Conservation (phyloP, 1,284 basidiomycete species). For the Tilletia horrida region DNA sequence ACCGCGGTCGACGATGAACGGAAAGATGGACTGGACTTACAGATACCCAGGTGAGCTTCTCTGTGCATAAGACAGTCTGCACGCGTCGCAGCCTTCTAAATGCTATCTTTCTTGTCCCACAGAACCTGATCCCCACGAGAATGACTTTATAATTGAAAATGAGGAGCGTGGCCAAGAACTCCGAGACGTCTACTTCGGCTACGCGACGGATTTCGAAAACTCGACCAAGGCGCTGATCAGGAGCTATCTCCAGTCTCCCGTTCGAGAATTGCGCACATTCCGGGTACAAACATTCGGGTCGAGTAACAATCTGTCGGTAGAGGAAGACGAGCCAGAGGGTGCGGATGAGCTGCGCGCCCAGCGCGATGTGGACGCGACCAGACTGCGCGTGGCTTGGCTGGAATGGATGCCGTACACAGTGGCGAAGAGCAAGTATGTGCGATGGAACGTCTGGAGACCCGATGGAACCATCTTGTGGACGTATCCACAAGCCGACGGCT, state of each 20-base stretch:
- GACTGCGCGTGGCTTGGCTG: slow-evolving; percentile 45
- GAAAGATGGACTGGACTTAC: slow-evolving; percentile 40
- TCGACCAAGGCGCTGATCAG: slow-evolving; percentile 36
- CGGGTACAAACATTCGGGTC: slow-evolving; percentile 24
- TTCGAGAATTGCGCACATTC: slow-evolving; percentile 16
- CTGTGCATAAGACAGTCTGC: not conserved
- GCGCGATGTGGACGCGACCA: slow-evolving; percentile 46
- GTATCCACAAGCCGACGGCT: slow-evolving; percentile 36
- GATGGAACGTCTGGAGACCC: slow-evolving; percentile 30
- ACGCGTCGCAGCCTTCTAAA: not conserved
- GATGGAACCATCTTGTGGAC: slow-evolving; percentile 41
- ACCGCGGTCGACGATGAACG: slow-evolving; percentile 36
- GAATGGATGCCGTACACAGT: slow-evolving; percentile 42
- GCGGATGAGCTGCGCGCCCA: slow-evolving; percentile 33
- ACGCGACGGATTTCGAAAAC: slow-evolving; percentile 39
- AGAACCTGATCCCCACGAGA: slow-evolving; percentile 36
- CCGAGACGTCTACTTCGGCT: slow-evolving; percentile 26
- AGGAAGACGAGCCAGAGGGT: slow-evolving; percentile 28
- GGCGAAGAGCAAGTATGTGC: slow-evolving; percentile 38
- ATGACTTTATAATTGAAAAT: slow-evolving; percentile 36
- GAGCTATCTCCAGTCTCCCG: slow-evolving; percentile 23
- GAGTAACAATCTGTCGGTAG: slow-evolving; percentile 15
- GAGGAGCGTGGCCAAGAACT: slow-evolving; percentile 25
- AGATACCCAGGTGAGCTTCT: slow-evolving; percentile 25
- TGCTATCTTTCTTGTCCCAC: slow-evolving; percentile 4